These are phyloP conservation scores for Breviolum minutum DNA, from an alignment of 73 alveolate species.

Conservation along the genomic window DNA sequence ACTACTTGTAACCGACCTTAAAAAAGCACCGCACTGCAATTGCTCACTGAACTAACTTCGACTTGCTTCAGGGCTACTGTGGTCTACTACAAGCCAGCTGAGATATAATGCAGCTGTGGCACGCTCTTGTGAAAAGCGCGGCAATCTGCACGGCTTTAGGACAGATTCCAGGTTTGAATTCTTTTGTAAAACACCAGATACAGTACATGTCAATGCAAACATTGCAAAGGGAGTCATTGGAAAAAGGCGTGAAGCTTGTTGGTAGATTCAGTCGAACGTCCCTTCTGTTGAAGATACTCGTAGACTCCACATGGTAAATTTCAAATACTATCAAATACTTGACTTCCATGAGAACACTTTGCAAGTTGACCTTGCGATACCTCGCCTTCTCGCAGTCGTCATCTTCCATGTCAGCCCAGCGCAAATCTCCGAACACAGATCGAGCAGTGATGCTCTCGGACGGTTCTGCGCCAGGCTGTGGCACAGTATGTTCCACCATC, in stretches of 20 bases:
- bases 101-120: background rate
- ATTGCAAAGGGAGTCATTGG: background rate
- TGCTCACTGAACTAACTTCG: background rate
- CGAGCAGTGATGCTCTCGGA: slow-evolving; percentile 51
- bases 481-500: slow-evolving; percentile 94
- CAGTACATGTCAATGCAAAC: background rate
- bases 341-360: background rate
- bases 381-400: slow-evolving; percentile 89
- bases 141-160: slow-evolving; percentile 54
- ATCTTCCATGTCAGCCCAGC: slow-evolving; percentile 94
- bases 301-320: background rate
- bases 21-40: background rate
- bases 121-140: slow-evolving; percentile 92
- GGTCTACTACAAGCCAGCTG: background rate
- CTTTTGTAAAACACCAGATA: no score
- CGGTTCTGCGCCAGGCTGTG: background rate
- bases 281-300: background rate
- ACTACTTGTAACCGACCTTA: slow-evolving; percentile 30
- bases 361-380: background rate
- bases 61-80: background rate
- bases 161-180: no score
- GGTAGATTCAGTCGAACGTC: background rate
- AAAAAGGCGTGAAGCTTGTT: background rate
- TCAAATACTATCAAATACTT: background rate
- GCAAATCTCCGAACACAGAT: slow-evolving; percentile 71